A percentile compares a stretch with the other conserved stretches of the same genome.
These are phyloP conservation scores for Pseudotsuga menziesii DNA, from an alignment of 75 land plant genomes.

Conservation along the genomic window DNA sequence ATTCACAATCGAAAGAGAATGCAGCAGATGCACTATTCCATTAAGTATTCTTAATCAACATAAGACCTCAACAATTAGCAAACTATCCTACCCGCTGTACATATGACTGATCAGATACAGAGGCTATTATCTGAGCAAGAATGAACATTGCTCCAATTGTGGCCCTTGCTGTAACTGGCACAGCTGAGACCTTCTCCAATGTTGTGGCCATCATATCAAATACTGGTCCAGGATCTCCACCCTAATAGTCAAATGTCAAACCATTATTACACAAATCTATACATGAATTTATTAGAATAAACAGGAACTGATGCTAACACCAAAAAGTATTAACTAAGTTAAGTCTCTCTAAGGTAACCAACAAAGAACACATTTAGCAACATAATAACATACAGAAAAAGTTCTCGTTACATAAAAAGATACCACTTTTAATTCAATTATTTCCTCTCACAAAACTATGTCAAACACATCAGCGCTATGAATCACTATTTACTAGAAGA, in stretches of 20 bases:
- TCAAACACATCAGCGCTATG: too few species aligned
- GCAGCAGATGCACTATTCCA: not conserved
- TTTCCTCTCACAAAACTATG: too few species aligned
- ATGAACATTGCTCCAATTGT: constrained; percentile 65
- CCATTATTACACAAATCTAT: not conserved
- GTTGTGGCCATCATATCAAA: constrained; percentile 82
- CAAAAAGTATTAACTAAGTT: not conserved
- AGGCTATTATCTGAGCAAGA: constrained; percentile 68
- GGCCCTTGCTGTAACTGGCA: constrained; percentile 57
- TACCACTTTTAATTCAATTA: not conserved
- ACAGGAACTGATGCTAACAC: not conserved
- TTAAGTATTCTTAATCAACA: not conserved
- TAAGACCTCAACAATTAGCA: not conserved
- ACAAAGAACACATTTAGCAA: not conserved
- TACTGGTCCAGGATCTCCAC: constrained; percentile 54
- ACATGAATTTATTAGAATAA: not conserved
- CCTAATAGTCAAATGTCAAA: constrained; percentile 30
- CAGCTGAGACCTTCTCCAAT: constrained; percentile 67
- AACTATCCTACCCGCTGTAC: constrained; percentile 25
- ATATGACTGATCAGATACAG: constrained; percentile 25
- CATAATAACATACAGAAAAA: not conserved
- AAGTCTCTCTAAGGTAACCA: not conserved
- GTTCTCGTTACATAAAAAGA: not conserved
- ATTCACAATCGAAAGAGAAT: not conserved
- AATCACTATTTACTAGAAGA: too few species aligned